Percentiles rank a stretch among this genome's conserved stretches.
Evolutionary conservation across 306 rosid genomes (phyloP).

Genomic region (Mimosa pudica): DNA sequence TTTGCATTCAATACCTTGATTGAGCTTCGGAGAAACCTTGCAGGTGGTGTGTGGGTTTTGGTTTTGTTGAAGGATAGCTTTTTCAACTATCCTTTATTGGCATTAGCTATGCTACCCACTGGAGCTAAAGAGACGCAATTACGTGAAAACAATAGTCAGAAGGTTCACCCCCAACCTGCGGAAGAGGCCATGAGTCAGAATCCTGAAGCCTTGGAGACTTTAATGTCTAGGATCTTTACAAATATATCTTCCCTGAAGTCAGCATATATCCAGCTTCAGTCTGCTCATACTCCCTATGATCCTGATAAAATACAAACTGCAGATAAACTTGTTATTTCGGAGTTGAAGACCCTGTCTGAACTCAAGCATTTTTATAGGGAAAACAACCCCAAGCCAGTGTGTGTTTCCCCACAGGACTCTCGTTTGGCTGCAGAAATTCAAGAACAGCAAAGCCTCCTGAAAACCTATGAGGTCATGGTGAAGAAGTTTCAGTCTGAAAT

Average conservation of each 20-base stretch:
- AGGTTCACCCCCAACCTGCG: constrained; percentile 99
- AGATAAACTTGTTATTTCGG: constrained; percentile 86
- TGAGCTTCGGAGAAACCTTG: constrained; percentile 47
- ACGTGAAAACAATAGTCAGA: constrained; percentile 91
- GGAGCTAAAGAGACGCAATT: constrained; percentile 87
- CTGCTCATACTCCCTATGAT: constrained; percentile 98
- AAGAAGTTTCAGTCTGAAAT: constrained; percentile 99
- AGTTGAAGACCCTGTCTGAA: constrained; percentile 91
- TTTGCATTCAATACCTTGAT: constrained; percentile 31
- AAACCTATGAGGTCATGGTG: constrained; percentile 99
- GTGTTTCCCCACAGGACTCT: constrained; percentile 92
- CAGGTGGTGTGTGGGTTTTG: constrained; percentile 50
- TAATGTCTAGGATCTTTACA: constrained; percentile 76
- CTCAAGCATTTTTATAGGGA: constrained; percentile 97
- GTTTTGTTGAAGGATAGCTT: constrained; percentile 52
- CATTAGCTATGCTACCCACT: constrained; percentile 91
- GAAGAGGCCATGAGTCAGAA: constrained; percentile 96
- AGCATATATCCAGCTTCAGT: constrained; percentile 94
- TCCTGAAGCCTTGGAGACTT: constrained; percentile 86
- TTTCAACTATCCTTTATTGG: constrained; percentile 51
- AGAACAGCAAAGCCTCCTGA: constrained; percentile 93
- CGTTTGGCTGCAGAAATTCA: constrained; percentile 99
- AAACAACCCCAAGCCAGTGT: constrained; percentile 91
- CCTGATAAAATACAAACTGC: constrained; percentile 95
- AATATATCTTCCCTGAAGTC: constrained; percentile 89